These are phyloP conservation scores for Pichia sporocuriosa DNA, from an alignment of 805 yeast genomes.

Conservation along the genomic window DNA sequence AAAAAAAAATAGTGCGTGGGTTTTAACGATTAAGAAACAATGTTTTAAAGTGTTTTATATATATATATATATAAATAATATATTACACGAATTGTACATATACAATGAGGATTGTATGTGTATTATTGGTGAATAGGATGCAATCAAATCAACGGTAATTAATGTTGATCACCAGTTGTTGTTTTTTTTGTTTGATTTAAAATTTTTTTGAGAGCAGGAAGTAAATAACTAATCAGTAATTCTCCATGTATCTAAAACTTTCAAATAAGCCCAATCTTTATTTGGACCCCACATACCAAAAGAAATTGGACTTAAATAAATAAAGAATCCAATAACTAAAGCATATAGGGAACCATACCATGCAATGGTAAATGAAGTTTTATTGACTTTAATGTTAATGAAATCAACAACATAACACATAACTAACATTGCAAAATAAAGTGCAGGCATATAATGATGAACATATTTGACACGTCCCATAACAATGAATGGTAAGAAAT, in stretches of 20 bases:
- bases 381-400: conserved; percentile 18
- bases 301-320: conserved; percentile 58
- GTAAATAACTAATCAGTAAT: conserved; percentile 9
- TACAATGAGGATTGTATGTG: too few relatives aligned
- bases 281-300: conserved; percentile 72
- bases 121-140: too few relatives aligned
- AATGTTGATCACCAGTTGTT: neutral
- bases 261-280: conserved; percentile 41
- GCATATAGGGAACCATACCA: conserved; percentile 43
- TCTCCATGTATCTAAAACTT: conserved; percentile 54
- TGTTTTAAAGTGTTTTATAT: too few relatives aligned
- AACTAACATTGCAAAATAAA: conserved; percentile 85
- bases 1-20: too few relatives aligned
- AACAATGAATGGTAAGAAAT: conserved; percentile 78
- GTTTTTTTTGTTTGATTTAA: neutral
- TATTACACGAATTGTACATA: too few relatives aligned
- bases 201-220: neutral
- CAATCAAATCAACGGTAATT: too few relatives aligned
- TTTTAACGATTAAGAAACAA: too few relatives aligned
- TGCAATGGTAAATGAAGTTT: conserved; percentile 21
- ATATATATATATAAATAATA: too few relatives aligned
- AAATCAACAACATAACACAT: conserved; percentile 54
- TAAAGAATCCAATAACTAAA: conserved; percentile 49
- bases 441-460: conserved; percentile 93
- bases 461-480: conserved; percentile 97